phyloP scores from a whole-genome alignment of 805 yeast genomes.

The Saccharomycopsis selenospora region DNA sequence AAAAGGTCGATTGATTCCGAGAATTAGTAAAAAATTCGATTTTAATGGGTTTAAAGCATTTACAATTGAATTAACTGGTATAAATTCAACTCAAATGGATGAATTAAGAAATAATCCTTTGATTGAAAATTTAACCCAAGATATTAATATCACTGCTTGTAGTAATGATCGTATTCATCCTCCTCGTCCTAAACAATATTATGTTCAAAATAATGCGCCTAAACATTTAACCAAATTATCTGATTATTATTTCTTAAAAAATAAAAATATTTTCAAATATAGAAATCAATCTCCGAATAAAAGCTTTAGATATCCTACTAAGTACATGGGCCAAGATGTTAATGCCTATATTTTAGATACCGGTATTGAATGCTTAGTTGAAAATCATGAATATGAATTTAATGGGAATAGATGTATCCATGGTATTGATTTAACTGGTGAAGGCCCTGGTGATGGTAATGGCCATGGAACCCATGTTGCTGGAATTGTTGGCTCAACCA shows the following conservation, averaged over 20 bases:
- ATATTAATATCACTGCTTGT: conserved; percentile 51
- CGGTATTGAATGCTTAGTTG: conserved; percentile 47
- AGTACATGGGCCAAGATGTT: conserved; percentile 47
- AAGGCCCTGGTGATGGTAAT: conserved; percentile 58
- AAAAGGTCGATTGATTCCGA: not conserved
- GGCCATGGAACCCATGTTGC: conserved; percentile 97
- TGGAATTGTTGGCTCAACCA: conserved; percentile 72
- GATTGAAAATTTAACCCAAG: conserved; percentile 64
- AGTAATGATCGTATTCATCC: conserved; percentile 44
- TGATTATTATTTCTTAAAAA: conserved; percentile 17
- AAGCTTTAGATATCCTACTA: conserved; percentile 45
- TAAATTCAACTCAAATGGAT: not conserved
- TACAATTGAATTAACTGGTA: not conserved
- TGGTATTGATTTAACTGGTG: conserved; percentile 58
- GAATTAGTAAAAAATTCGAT: not conserved
- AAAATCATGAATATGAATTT: conserved; percentile 45
- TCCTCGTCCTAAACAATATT: conserved; percentile 6
- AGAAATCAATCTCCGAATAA: too few species aligned
- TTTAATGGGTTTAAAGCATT: not conserved
- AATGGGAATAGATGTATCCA: conserved; percentile 46
- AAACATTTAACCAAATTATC: conserved; percentile 56
- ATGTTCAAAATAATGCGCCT: conserved; percentile 44
- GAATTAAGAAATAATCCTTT: conserved; percentile 23
- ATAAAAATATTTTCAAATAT: conserved; percentile 25
- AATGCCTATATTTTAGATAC: conserved; percentile 78